Base-by-base conservation (phyloP, 495 filamentous ascomycete species). In the Tuber microsphaerosporum region DNA sequence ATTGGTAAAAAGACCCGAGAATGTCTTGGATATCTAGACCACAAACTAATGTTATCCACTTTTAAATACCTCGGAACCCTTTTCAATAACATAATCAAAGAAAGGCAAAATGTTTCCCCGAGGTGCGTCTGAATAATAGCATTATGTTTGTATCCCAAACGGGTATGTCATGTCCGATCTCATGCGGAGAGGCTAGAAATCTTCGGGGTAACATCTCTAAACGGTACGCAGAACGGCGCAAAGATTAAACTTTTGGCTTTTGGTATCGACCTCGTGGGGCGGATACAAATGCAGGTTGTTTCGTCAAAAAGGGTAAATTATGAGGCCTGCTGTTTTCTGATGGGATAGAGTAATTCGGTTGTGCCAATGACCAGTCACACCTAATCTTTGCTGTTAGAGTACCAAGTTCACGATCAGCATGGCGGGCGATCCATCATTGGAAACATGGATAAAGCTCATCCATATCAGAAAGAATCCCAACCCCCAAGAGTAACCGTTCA, bases 51-150 rank as follows among this genome's bases (percentile, higher is more conserved):
- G 56, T 19, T 65, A 65, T 26, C 56, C 56, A 65, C 26, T 34
- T 65, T 65, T 65, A 31, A 34, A 65, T 65, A 10, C 26, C 26
- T 65, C 31, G 56, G 14, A 65, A 34, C 14, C 56, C 56, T 65
- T 65, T 65, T 65, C 12, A 65, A 65, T 65, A 31, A 65, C 26
- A 65, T 34, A 65, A 65, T 34, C 56, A 65, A 65, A 65, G 56
- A 65, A 65, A 65, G 26, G 56, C 26, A 65, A 31, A 34, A 34
- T 65, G 56, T 31, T 65, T 65, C 56, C 56, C 56, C 56, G 26
- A 34, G 56, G 26, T 19, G 14, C 26, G 5, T 17, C 56, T 16
- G 5, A 34, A 65, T 34, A 34, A 65, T 65, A 34, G 12, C 56
- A 65, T 65, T 65, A 34, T 65, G 56, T 19, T 65, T 34, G 56